Conservation (phyloP, 2,329 filamentous ascomycete species). For the Coniella vitis region DNA sequence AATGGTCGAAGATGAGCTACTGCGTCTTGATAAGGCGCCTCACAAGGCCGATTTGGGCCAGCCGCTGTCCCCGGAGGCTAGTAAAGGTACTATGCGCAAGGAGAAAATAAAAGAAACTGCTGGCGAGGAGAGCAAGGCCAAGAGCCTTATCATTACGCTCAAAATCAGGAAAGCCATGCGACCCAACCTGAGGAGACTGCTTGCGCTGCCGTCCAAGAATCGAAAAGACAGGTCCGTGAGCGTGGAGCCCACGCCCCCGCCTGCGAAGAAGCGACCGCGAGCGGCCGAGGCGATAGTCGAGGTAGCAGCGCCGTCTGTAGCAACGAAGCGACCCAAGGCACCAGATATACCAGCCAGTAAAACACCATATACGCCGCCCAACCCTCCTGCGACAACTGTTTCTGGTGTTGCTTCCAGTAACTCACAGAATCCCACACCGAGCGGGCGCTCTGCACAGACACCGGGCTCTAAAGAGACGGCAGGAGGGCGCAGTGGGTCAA, state of each 20-base stretch:
- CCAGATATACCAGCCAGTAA: conserved; percentile 32
- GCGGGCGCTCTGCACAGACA: conserved; percentile 32
- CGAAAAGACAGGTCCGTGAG: conserved; percentile 37
- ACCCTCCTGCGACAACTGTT: conserved; percentile 38
- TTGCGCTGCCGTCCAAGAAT: conserved; percentile 35
- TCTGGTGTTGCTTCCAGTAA: conserved; percentile 47
- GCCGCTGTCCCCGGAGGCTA: conserved; percentile 25
- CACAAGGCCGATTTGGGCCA: conserved; percentile 20
- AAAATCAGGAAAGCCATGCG: conserved; percentile 39
- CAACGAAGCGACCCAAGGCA: conserved; percentile 36
- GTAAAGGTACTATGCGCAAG: conserved; percentile 29
- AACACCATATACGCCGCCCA: conserved; percentile 42
- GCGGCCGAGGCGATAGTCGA: conserved; percentile 28
- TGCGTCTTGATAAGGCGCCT: conserved; percentile 27
- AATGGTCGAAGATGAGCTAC: conserved; percentile 41
- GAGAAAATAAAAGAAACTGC: conserved; percentile 25
- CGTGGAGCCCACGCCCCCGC: conserved; percentile 32
- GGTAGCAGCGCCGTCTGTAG: conserved; percentile 25
- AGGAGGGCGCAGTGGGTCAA: conserved; percentile 25
- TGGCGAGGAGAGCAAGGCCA: conserved; percentile 24
- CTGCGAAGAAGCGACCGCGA: conserved; percentile 44
- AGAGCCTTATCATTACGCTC: conserved; percentile 34
- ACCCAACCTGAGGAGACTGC: conserved; percentile 32
- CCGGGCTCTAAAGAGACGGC: conserved; percentile 34
- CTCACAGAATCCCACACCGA: conserved; percentile 46